Percentiles rank a stretch among this genome's conserved stretches.
phyloP scores from a whole-genome alignment of 2,329 filamentous ascomycete species.

The Aureobasidium sp. region DNA sequence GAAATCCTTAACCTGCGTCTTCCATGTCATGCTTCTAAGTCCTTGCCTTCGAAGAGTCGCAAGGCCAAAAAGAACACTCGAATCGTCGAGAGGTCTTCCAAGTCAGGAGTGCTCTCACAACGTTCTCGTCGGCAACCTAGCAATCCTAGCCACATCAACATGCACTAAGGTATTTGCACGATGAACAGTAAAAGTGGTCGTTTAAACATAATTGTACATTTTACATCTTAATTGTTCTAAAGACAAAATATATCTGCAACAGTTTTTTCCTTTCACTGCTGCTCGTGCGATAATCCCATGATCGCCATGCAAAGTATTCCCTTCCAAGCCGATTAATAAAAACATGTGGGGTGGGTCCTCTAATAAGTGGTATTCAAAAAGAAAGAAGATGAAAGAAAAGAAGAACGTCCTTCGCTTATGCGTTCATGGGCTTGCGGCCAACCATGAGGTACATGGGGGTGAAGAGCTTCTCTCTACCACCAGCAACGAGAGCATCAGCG shows the following conservation, averaged over 20 bases:
- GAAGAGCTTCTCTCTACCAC: constrained; percentile 84
- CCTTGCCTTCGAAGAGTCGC: neutral
- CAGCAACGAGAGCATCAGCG: constrained; percentile 78
- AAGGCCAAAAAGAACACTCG: neutral
- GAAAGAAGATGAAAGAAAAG: neutral
- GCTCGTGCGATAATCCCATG: neutral
- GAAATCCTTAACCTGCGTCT: neutral
- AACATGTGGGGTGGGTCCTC: neutral
- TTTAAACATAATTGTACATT: constrained; percentile 12
- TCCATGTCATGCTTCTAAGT: neutral
- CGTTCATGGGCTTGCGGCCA: constrained; percentile 63
- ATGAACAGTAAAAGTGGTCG: neutral
- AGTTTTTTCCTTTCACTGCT: neutral
- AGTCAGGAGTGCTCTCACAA: neutral
- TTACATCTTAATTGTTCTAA: neutral
- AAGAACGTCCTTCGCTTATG: neutral
- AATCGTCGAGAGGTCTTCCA: neutral
- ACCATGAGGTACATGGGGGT: constrained; percentile 99
- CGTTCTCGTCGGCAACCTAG: neutral
- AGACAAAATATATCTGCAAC: neutral
- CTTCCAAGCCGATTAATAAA: constrained; percentile 6
- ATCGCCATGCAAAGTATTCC: neutral
- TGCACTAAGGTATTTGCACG: neutral
- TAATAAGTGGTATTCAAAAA: constrained; percentile 12
- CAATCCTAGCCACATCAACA: neutral